phyloP scores from a whole-genome alignment of 176 grass and related monocot genomes.

The Thalia dealbata region DNA sequence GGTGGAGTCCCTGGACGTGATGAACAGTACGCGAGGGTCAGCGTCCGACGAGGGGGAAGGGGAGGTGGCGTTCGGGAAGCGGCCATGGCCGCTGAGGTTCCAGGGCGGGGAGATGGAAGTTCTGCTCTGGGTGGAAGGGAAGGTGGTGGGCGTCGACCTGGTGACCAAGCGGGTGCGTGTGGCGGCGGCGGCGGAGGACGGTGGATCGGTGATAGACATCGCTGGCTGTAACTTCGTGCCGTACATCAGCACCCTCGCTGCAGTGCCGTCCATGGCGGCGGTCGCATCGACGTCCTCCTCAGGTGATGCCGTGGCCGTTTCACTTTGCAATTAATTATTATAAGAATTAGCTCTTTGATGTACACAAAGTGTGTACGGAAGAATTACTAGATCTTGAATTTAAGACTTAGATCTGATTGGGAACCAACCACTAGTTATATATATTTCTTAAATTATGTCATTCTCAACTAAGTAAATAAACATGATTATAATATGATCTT shows the following conservation, averaged over 20 bases:
- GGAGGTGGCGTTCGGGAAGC: not conserved
- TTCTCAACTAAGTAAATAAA: too few species aligned
- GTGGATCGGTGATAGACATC: not conserved
- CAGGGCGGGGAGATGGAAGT: slow-evolving; percentile 35
- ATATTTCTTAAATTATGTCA: too few species aligned
- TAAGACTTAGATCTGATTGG: too few species aligned
- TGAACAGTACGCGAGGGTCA: too few species aligned
- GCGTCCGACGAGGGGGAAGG: not conserved
- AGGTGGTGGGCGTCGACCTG: slow-evolving; percentile 33
- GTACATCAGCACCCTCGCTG: slow-evolving; percentile 55
- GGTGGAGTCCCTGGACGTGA: not conserved
- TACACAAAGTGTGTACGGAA: too few species aligned
- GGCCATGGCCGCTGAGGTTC: slow-evolving; percentile 35
- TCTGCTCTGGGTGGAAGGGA: slow-evolving; percentile 18
- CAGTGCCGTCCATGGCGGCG: slow-evolving; percentile 6
- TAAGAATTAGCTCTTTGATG: too few species aligned
- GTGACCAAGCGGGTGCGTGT: slow-evolving; percentile 23
- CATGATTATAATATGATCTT: too few species aligned
- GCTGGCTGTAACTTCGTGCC: slow-evolving; percentile 17
- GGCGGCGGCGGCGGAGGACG: slow-evolving; percentile 1
- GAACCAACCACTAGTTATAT: too few species aligned
- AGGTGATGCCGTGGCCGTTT: too few species aligned
- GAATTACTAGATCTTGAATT: too few species aligned
- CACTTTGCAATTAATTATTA: too few species aligned
- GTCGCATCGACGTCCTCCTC: not conserved